A percentile compares a stretch with the other conserved stretches of the same genome.
Conservation (phyloP, 345 rosid species). For the Salix purpurea region DNA sequence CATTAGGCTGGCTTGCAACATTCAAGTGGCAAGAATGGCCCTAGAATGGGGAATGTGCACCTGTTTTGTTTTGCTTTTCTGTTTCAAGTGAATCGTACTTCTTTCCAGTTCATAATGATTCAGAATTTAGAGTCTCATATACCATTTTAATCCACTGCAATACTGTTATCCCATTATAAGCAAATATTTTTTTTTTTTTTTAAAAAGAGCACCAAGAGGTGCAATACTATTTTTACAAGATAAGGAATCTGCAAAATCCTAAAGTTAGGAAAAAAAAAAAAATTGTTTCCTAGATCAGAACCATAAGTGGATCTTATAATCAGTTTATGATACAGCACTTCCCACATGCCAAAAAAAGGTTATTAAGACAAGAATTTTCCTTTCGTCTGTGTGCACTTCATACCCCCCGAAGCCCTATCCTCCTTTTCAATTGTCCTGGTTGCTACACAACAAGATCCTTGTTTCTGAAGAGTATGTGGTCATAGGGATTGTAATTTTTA, state of each 20-base stretch:
- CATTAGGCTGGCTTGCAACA: background rate
- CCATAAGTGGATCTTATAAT: background rate
- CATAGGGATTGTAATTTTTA: background rate
- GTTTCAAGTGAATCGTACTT: background rate
- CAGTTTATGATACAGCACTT: background rate
- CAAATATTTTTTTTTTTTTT: background rate
- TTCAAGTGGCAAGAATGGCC: background rate
- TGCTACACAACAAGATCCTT: background rate
- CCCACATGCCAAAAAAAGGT: background rate
- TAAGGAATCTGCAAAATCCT: background rate
- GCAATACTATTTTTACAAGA: background rate
- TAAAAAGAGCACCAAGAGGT: background rate
- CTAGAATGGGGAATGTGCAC: background rate
- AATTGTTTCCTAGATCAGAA: background rate
- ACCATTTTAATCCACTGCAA: background rate
- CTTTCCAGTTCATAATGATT: background rate
- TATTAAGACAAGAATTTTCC: background rate
- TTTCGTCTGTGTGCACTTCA: background rate
- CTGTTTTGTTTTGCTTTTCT: background rate
- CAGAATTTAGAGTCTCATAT: background rate
- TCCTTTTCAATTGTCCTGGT: background rate
- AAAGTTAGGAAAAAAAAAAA: background rate
- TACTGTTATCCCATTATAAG: background rate
- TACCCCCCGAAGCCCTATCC: background rate
- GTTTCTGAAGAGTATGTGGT: slow-evolving; percentile 3